These are phyloP conservation scores for Diaporthe humulicola DNA, from an alignment of 2,329 filamentous ascomycete genomes.

Conservation along the genomic window DNA sequence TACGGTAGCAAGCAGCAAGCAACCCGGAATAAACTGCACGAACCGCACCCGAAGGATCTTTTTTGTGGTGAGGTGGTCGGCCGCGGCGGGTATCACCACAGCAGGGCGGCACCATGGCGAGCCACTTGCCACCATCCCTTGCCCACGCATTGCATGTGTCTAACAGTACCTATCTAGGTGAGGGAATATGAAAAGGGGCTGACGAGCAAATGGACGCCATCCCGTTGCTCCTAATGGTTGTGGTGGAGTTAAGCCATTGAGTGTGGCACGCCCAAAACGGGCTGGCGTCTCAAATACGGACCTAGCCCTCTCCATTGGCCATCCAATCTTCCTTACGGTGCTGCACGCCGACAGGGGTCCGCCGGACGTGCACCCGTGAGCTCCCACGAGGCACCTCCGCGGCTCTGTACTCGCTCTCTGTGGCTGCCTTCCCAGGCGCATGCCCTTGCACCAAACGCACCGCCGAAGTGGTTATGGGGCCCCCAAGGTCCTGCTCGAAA, in stretches of 20 bases:
- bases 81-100: constrained; percentile 7
- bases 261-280: constrained; percentile 31
- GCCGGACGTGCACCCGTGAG: constrained; percentile 5
- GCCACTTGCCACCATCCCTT: background rate
- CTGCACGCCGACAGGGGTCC: constrained; percentile 14
- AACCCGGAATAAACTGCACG: background rate
- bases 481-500: constrained; percentile 8
- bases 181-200: constrained; percentile 10
- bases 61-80: background rate
- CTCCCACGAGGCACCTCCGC: background rate
- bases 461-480: background rate
- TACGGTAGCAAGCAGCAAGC: background rate
- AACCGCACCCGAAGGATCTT: background rate
- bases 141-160: constrained; percentile 4
- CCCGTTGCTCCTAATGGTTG: constrained; percentile 11
- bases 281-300: constrained; percentile 30
- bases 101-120: background rate
- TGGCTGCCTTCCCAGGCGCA: constrained; percentile 13
- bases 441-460: background rate
- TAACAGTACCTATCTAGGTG: background rate
- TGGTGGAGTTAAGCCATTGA: constrained; percentile 22
- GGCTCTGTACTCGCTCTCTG: background rate
- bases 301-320: constrained; percentile 28
- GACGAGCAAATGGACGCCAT: constrained; percentile 10
- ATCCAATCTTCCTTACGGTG: background rate